Conservation (phyloP, 2,329 filamentous ascomycete species). For the Aspergillus amoenus region DNA sequence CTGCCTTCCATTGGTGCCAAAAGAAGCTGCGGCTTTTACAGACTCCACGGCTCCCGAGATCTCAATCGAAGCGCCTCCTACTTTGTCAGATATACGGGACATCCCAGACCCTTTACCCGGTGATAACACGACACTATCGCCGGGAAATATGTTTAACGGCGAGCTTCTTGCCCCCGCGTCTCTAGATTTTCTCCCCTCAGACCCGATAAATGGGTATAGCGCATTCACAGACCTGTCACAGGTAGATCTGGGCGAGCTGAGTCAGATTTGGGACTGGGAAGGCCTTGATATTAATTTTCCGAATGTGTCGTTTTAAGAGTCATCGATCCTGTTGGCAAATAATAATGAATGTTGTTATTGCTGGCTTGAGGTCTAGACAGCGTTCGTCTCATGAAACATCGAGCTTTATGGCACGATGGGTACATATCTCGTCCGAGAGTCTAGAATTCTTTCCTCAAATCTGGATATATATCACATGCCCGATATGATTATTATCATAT, state of each 20-base stretch:
- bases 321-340: not conserved
- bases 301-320: not conserved
- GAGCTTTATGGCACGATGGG: not conserved
- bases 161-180: not conserved
- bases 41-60: constrained; percentile 2
- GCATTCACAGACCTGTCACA: constrained; percentile 9
- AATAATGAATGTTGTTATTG: not conserved
- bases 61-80: constrained; percentile 1
- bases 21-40: not conserved
- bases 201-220: not conserved
- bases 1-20: constrained; percentile 12
- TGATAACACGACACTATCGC: not conserved
- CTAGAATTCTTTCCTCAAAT: not conserved
- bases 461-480: not conserved
- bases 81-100: not conserved
- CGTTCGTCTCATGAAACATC: not conserved
- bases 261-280: constrained; percentile 30
- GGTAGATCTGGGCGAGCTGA: constrained; percentile 26
- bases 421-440: too few relatives aligned
- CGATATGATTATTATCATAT: not conserved
- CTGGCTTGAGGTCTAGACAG: not conserved
- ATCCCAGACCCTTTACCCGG: not conserved
- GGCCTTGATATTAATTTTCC: constrained; percentile 21
- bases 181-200: not conserved
- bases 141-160: not conserved